Evolutionary conservation across 805 yeast genomes (phyloP).

Genomic region (Starmerella geochares): DNA sequence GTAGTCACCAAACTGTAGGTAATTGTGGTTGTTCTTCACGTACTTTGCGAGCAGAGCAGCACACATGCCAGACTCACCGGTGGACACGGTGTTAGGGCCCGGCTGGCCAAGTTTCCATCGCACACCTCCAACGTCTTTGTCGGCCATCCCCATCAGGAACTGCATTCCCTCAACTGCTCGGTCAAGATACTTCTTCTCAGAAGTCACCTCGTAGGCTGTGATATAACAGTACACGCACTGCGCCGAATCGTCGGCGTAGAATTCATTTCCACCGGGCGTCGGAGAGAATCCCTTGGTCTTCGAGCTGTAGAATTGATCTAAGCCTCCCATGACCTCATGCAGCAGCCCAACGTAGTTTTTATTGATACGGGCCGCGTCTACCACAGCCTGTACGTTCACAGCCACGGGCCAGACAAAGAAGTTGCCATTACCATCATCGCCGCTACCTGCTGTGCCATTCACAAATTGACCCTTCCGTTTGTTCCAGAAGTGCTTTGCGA

Average conservation of each 20-base stretch:
- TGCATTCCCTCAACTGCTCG: conserved; percentile 48
- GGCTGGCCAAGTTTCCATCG: conserved; percentile 55
- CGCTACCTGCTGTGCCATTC: conserved; percentile 32
- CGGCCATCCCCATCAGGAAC: conserved; percentile 53
- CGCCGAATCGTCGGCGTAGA: conserved; percentile 67
- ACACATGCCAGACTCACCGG: conserved; percentile 57
- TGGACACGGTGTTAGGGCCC: conserved; percentile 56
- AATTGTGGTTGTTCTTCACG: conserved; percentile 35
- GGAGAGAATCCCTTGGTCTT: conserved; percentile 52
- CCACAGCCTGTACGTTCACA: conserved; percentile 55
- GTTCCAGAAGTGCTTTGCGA: conserved; percentile 27
- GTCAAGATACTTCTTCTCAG: conserved; percentile 43
- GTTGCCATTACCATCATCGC: conserved; percentile 41
- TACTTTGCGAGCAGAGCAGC: conserved; percentile 47
- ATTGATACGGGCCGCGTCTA: conserved; percentile 48
- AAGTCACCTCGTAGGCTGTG: conserved; percentile 59
- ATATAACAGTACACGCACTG: conserved; percentile 58
- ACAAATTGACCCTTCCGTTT: conserved; percentile 22
- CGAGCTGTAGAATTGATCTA: conserved; percentile 44
- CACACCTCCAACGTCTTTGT: conserved; percentile 49
- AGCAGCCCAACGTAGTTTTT: conserved; percentile 45
- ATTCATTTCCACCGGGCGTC: conserved; percentile 50
- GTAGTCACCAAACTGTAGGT: conserved; percentile 48
- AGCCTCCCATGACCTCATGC: conserved; percentile 42
- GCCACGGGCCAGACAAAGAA: conserved; percentile 60